Evolutionary conservation across 1,284 basidiomycete genomes (phyloP).

Genomic region (Fistulinella cinereoalba): DNA sequence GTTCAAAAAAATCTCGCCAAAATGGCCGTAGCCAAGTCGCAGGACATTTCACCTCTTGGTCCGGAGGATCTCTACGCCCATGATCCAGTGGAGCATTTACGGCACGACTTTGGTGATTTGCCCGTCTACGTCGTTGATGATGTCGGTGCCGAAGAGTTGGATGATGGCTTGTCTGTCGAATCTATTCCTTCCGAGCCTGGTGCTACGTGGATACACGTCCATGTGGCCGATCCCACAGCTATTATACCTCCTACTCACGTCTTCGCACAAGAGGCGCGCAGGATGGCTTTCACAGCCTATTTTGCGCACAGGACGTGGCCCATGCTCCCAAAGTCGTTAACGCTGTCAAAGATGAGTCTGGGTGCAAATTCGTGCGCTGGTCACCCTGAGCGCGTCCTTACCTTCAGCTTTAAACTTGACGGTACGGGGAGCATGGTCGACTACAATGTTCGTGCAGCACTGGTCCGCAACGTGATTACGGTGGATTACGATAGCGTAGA

Average conservation of each 20-base stretch:
- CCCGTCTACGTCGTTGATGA: slow-evolving; percentile 93
- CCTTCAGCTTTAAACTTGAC: slow-evolving; percentile 80
- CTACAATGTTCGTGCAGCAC: slow-evolving; percentile 64
- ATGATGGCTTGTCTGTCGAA: slow-evolving; percentile 92
- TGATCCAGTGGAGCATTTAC: slow-evolving; percentile 63
- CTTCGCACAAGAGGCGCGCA: slow-evolving; percentile 55
- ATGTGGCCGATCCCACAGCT: slow-evolving; percentile 92
- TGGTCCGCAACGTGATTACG: slow-evolving; percentile 67
- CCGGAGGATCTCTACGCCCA: slow-evolving; percentile 55
- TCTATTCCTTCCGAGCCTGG: slow-evolving; percentile 53
- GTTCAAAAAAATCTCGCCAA: slow-evolving; percentile 30
- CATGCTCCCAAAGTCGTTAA: slow-evolving; percentile 62
- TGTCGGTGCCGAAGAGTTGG: slow-evolving; percentile 78
- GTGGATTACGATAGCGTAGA: slow-evolving; percentile 76
- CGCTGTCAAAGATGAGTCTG: slow-evolving; percentile 54
- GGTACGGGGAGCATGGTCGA: slow-evolving; percentile 66
- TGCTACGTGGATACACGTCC: slow-evolving; percentile 82
- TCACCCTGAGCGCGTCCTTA: slow-evolving; percentile 59
- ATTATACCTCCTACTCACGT: slow-evolving; percentile 69
- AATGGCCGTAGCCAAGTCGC: slow-evolving; percentile 4
- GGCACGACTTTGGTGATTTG: slow-evolving; percentile 83
- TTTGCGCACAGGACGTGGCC: slow-evolving; percentile 63
- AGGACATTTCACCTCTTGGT: slow-evolving; percentile 37
- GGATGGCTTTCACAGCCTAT: slow-evolving; percentile 55
- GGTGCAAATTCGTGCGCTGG: slow-evolving; percentile 41